Evolutionary conservation across 177 flowering plant species (phyloP).

Genomic region (Vitis hybrid): DNA sequence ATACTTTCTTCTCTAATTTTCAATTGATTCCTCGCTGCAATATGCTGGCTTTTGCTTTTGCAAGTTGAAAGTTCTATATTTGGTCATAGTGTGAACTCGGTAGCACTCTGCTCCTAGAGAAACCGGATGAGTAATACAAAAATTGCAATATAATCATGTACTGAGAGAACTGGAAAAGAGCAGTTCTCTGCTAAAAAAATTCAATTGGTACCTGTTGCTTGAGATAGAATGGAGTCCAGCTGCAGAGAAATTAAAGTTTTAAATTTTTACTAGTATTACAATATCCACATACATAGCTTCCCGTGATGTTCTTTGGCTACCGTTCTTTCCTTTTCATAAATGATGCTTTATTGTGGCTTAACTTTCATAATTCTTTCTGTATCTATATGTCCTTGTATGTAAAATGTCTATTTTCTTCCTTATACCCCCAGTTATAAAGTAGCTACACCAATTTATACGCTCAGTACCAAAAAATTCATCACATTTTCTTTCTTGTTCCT

Average conservation of each 20-base stretch:
- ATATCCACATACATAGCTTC: neutral
- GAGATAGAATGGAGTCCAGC: too few species aligned
- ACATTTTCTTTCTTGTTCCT: neutral
- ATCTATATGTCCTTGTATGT: neutral
- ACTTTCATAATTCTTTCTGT: neutral
- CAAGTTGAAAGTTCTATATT: too few species aligned
- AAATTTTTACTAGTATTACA: neutral
- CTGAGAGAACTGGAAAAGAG: too few species aligned
- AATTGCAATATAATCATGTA: too few species aligned
- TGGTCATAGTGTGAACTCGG: too few species aligned
- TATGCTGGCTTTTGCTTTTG: neutral
- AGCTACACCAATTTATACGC: too few species aligned
- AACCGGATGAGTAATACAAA: too few species aligned
- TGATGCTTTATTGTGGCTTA: neutral
- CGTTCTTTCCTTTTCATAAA: neutral
- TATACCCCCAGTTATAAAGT: too few species aligned
- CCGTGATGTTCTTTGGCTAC: neutral
- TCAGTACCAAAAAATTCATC: neutral
- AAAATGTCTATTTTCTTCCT: too few species aligned
- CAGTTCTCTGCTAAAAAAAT: too few species aligned
- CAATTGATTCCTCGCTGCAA: neutral
- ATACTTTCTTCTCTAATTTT: slow-evolving; percentile 2
- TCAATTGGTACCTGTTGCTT: too few species aligned
- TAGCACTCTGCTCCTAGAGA: too few species aligned
- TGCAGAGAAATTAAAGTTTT: neutral